These are phyloP conservation scores for Penicillium olsonii DNA, from an alignment of 2,329 filamentous ascomycete genomes.

Conservation along the genomic window DNA sequence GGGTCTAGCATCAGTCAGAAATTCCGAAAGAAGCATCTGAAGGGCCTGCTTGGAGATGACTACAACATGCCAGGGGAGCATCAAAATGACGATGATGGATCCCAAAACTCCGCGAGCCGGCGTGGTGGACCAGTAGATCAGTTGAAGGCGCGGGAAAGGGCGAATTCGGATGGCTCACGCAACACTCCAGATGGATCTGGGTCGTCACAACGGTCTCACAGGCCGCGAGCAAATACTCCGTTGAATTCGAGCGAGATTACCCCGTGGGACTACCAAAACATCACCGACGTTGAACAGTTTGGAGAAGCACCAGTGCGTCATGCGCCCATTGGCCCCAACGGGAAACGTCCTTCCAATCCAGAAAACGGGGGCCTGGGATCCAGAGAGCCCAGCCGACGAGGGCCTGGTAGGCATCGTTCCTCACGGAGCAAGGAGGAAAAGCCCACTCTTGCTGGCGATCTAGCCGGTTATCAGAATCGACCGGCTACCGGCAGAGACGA, in stretches of 20 bases:
- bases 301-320: slow-evolving; percentile 76
- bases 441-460: slow-evolving; percentile 37
- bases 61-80: slow-evolving; percentile 65
- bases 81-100: slow-evolving; percentile 70
- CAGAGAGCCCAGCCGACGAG: slow-evolving; percentile 57
- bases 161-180: slow-evolving; percentile 76
- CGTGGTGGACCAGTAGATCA: slow-evolving; percentile 48
- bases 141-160: slow-evolving; percentile 68
- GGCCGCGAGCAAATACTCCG: slow-evolving; percentile 71
- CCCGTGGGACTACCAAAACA: slow-evolving; percentile 94
- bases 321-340: slow-evolving; percentile 68
- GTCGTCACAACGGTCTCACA: slow-evolving; percentile 71
- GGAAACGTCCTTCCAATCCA: slow-evolving; percentile 62
- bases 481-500: slow-evolving; percentile 78
- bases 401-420: slow-evolving; percentile 47
- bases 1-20: slow-evolving; percentile 70
- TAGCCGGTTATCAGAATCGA: slow-evolving; percentile 59
- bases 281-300: slow-evolving; percentile 73
- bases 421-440: slow-evolving; percentile 62
- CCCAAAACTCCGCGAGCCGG: slow-evolving; percentile 43
- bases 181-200: slow-evolving; percentile 48
- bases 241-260: slow-evolving; percentile 89
- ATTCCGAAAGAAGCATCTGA: slow-evolving; percentile 78
- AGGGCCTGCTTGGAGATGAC: slow-evolving; percentile 92
- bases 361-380: slow-evolving; percentile 47